Base-by-base conservation (phyloP, 2,329 filamentous ascomycete species). In the Ramularia endophylla region DNA sequence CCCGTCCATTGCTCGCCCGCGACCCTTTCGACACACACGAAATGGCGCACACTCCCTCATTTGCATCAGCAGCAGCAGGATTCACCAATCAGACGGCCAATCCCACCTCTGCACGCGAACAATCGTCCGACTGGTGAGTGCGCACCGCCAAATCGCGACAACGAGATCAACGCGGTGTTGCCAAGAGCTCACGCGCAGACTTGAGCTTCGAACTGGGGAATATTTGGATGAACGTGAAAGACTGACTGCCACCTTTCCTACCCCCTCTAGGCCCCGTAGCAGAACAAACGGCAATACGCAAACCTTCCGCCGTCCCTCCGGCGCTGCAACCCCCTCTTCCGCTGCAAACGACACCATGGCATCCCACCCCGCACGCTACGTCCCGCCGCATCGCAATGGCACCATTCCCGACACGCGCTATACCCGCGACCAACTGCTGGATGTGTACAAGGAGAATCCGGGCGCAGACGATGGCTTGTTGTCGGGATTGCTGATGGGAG, bases 371-470 rank as follows among this genome's bases (percentile, higher is more conserved):
- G 54, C 59, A 19, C 60, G 59, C 54, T 83, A 80, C 59, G 74
- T 82, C 36, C 79, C 75, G 57, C 78, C 74, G 55, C 80, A 82
- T 61, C 75, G 78, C 54, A 80, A 77, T 54, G 75, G 75, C 44
- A 67, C 78, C 30, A 66, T 68, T 40, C 58, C 63, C 30, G 73
- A 78, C 36, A 69, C 71, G 45, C 80, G 84, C 54, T 94, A 94
- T 65, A 80, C 79, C 50, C 86, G 82, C 63, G 85, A 89, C 2
- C 79, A 94, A 51, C 71, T 95, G 48, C 71, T 95, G 43, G 77
- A 81, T 41, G 76, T 95, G 51, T 90, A 79, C 65, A 78, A 75
- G 53, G 64, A 66, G 43, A 75, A 80, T 56, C 70, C 73, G 33
- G 65, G 65, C 40, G 70, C 77, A 47, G 73, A 72, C 38, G 74